Base-by-base conservation (phyloP, 495 filamentous ascomycete species). In the Penicillium verhagenii region DNA sequence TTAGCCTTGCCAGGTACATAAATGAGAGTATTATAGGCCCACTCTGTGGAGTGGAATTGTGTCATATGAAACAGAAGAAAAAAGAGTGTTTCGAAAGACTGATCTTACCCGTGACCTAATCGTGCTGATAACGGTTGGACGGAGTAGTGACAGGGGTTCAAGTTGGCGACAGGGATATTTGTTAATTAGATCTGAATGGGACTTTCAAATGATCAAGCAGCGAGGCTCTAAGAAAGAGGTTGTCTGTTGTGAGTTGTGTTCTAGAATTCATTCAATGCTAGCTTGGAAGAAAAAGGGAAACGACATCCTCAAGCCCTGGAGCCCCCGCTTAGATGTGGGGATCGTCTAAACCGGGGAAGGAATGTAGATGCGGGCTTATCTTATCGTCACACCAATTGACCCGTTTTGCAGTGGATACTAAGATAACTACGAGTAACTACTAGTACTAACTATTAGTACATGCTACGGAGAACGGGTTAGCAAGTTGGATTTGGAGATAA, bases 301-400 rank as follows among this genome's bases (percentile, higher is more conserved):
- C 40, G 28, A 29, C 14, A 16, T 35, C 46, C 6, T 49, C 26
- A 39, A 38, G 47, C 5, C 31, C 8, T 9, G 23, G 11, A 21
- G 3, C 45, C 9, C 10, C 18, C n/a, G 47, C 33, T 20, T 42
- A 14, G 31, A 29, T 56, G 52, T 57, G 62, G 58, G 40, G 58
- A 48, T 48, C 50, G 44, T 38, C 59, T 60, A 63, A 60, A 52
- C 57, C 57, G 16, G 47, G 54, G 26, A 51, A 58, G 57, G 63
- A 60, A 66, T 52, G 55, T 66, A 16, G 25, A 64, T 46, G 52
- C 63, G 60, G 50, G 25, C 33, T 52, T 28, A 35, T 28, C 25
- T 51, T 19, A 37, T 14, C 10, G 45, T n/a, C 31, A 19, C 8
- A 26, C 23, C 38, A 28, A 37, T 38, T 7, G 14, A 19, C 8